A percentile compares a stretch with the other conserved stretches of the same genome.
These are phyloP conservation scores for Ephemerocybe angulata DNA, from an alignment of 768 basidiomycete species.

Conservation along the genomic window DNA sequence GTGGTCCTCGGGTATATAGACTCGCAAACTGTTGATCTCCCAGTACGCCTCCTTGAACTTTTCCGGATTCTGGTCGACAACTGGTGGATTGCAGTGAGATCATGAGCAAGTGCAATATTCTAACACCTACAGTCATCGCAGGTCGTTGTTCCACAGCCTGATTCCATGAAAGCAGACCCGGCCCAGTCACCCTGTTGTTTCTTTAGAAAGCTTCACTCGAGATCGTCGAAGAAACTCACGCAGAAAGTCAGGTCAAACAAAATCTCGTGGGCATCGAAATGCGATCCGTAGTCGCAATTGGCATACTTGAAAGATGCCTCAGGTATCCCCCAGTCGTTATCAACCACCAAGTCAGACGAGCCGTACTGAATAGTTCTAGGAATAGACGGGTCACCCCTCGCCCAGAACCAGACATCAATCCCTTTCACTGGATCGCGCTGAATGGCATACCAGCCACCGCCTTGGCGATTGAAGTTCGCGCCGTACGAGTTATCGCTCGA, in stretches of 20 bases:
- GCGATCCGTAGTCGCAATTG: slow-evolving; percentile 48
- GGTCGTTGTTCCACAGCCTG: slow-evolving; percentile 36
- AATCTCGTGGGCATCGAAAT: slow-evolving; percentile 51
- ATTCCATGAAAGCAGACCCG: slow-evolving; percentile 34
- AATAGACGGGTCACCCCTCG: slow-evolving; percentile 39
- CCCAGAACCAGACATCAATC: slow-evolving; percentile 63
- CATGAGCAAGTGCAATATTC: neutral
- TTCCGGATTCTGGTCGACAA: slow-evolving; percentile 55
- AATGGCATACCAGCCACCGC: slow-evolving; percentile 64
- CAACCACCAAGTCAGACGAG: neutral
- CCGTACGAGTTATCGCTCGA: slow-evolving; percentile 41
- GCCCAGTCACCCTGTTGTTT: slow-evolving; percentile 50
- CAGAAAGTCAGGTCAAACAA: slow-evolving; percentile 63
- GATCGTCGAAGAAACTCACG: slow-evolving; percentile 32
- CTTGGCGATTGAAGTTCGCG: slow-evolving; percentile 41
- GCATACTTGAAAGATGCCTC: slow-evolving; percentile 45
- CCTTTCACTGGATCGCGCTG: slow-evolving; percentile 37
- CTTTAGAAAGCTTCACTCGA: slow-evolving; percentile 1
- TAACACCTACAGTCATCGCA: slow-evolving; percentile 47
- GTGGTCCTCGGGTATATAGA: slow-evolving; percentile 38
- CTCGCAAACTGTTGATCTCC: slow-evolving; percentile 58
- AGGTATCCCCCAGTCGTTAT: slow-evolving; percentile 40
- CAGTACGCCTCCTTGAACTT: slow-evolving; percentile 65
- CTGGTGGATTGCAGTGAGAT: slow-evolving; percentile 24
- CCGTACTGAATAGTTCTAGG: slow-evolving; percentile 37